phyloP scores from a whole-genome alignment of 140 eudicot species.

The Anethum foeniculum region DNA sequence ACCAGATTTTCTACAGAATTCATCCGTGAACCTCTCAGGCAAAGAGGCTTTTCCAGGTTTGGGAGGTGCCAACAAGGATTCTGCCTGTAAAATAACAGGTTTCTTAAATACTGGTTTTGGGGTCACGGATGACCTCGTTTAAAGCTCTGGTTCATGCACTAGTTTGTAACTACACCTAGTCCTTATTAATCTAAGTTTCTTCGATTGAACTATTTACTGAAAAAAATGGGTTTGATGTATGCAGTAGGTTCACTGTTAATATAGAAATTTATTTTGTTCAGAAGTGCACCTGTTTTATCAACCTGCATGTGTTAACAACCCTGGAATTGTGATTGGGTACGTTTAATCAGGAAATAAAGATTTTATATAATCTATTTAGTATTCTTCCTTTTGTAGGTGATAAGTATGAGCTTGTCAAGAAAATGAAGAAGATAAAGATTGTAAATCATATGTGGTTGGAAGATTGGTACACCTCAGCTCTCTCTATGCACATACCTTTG shows the following conservation, averaged over 20 bases:
- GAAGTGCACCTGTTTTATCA: neutral
- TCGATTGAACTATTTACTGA: neutral
- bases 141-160: too few relatives aligned
- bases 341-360: neutral
- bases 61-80: too few relatives aligned
- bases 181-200: neutral
- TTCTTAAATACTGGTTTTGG: too few relatives aligned
- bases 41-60: too few relatives aligned
- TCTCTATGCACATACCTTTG: neutral
- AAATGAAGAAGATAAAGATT: constrained; percentile 62
- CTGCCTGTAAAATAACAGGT: too few relatives aligned
- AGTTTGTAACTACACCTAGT: neutral
- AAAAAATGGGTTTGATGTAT: neutral
- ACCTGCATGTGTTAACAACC: neutral
- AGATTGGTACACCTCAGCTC: constrained; percentile 53
- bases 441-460: constrained; percentile 86
- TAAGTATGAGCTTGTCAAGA: constrained; percentile 86
- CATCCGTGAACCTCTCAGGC: too few relatives aligned
- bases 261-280: neutral
- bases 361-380: neutral
- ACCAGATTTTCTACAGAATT: too few relatives aligned
- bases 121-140: too few relatives aligned
- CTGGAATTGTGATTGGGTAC: neutral
- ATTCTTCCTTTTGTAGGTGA: constrained; percentile 45
- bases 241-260: neutral